These are phyloP conservation scores for Porodaedalea pini DNA, from an alignment of 1,284 basidiomycete species.

Conservation along the genomic window DNA sequence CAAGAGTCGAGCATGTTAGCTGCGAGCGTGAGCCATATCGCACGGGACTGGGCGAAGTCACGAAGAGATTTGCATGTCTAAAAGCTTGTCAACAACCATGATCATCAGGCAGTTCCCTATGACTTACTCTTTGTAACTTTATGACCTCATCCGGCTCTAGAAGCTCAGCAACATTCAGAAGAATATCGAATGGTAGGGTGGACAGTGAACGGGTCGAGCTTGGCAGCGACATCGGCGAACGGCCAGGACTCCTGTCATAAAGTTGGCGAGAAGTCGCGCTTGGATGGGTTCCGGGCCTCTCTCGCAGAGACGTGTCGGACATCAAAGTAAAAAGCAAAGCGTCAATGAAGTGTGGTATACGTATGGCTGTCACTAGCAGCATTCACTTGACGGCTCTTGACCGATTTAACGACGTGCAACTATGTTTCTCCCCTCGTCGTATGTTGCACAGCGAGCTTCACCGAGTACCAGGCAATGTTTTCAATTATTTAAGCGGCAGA, in stretches of 20 bases:
- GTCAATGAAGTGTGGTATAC: no score
- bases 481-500: no score
- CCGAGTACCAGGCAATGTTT: background rate
- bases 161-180: constrained; percentile 12
- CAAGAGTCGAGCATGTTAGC: constrained; percentile 57
- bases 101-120: no score
- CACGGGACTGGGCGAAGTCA: constrained; percentile 55
- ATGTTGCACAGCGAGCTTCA: no score
- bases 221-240: background rate
- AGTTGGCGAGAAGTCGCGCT: background rate
- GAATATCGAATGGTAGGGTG: constrained; percentile 16
- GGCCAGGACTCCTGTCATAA: constrained; percentile 6
- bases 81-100: background rate
- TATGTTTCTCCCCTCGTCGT: no score
- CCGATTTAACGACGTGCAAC: no score
- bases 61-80: constrained; percentile 61
- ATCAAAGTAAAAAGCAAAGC: background rate
- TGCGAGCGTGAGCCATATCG: constrained; percentile 63
- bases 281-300: constrained; percentile 5
- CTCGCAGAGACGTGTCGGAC: constrained; percentile 3
- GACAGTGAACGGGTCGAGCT: constrained; percentile 1
- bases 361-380: no score
- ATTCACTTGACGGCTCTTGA: no score
- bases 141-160: constrained; percentile 13
- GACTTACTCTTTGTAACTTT: constrained; percentile 7